Base-by-base conservation (phyloP, 345 rosid genomes). In the Theobroma cacao region DNA sequence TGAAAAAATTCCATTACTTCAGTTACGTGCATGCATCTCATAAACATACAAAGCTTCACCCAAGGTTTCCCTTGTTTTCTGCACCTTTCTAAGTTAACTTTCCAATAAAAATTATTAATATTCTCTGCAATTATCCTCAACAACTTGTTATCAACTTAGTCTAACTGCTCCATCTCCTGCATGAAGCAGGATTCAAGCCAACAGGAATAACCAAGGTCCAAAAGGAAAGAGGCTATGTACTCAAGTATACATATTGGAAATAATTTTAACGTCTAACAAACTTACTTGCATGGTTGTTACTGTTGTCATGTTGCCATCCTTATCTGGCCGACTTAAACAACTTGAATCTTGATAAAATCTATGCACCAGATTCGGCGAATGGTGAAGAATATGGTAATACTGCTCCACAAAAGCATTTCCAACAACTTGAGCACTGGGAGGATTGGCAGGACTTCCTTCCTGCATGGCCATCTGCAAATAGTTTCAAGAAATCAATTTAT, bases 331-430 rank as follows among this genome's bases (percentile, higher is more conserved):
- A 80, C 92, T 90, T 38, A 91, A 78, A 77, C 83, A 75, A 78
- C 93, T 91, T 26, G 86, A 85, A 80, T 91, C 95, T 68, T 87
- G 93, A 82, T 91, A 91, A 87, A 91, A 91, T 40, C 88, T 86
- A 77, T 84, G 86, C 67, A 86, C 93, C 82, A 84, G 17, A 36
- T 55, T 84, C 0, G 95, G 93, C 2, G 90, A 86, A n/a, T 85
- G 87, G 72, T 86, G 95, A 83, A 91, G 95, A 75, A 86, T 87
- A 66, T 85, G 88, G 80, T 91, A 91, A 85, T 91, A 91, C 71
- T 90, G 95, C 82, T 82, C 88, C 71, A 88, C 93, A 75, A 91
- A 91, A 45, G 91, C 92, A 84, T 90, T 87, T 80, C 92, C 96
- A 73, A 90, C 88, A 47, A 87, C 82, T 76, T 83, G 86, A 30